Percentiles rank a stretch among this genome's conserved stretches.
Evolutionary conservation across 345 rosid genomes (phyloP).

Genomic region (Ceriops decandra): DNA sequence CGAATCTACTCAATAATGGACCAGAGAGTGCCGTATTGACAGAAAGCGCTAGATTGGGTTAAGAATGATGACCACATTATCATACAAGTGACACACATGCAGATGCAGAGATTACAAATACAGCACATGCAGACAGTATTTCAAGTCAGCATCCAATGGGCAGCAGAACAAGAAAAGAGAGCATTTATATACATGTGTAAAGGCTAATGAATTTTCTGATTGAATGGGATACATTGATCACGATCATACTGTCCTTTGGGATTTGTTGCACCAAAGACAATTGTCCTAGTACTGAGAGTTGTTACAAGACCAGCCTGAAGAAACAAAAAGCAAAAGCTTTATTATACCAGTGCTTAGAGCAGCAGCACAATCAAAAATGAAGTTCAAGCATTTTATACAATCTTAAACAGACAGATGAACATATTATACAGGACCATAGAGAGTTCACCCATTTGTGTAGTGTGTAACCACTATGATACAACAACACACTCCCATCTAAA

Average conservation of each 20-base stretch:
- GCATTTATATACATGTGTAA: neutral
- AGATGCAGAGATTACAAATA: neutral
- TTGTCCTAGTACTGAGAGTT: slow-evolving; percentile 80
- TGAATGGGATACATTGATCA: slow-evolving; percentile 66
- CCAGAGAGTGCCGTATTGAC: slow-evolving; percentile 95
- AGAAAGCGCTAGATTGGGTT: slow-evolving; percentile 71
- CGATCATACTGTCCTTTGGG: slow-evolving; percentile 98
- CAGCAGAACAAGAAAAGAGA: neutral
- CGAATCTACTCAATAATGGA: slow-evolving; percentile 92
- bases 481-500: too few relatives aligned
- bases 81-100: neutral
- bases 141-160: slow-evolving; percentile 2
- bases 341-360: neutral
- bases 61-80: slow-evolving; percentile 30
- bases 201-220: slow-evolving; percentile 2
- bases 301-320: slow-evolving; percentile 95
- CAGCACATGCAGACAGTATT: slow-evolving; percentile 1
- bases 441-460: too few relatives aligned
- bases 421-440: too few relatives aligned
- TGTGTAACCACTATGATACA: too few relatives aligned
- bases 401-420: too few relatives aligned
- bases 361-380: neutral
- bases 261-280: slow-evolving; percentile 95
- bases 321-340: neutral
- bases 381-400: neutral